Evolutionary conservation across 306 rosid genomes (phyloP), one percentile per base, ranked within the genome.

Genomic region (Vigna unguiculata): DNA sequence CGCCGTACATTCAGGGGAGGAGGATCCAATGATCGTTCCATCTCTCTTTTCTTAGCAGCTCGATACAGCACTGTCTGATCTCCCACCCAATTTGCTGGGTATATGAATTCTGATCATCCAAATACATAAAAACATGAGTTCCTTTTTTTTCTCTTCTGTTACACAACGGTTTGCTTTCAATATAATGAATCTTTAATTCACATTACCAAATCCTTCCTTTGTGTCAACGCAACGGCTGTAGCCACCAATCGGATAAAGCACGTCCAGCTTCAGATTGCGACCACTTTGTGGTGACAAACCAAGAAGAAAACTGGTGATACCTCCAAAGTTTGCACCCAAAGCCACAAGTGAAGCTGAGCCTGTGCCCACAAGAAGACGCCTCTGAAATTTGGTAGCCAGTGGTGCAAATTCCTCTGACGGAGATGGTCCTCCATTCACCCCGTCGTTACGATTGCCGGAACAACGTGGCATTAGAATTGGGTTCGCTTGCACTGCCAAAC

Each of bases 21-120:
- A 17, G 91, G 97, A 82, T 95, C 98, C 58, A 92, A 86, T 61
- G 97, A 90, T 68, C 85, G 74, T 79, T 92, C 96, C 43, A 75
- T 55, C 55, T 94, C 98, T 17, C 75, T 75, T 78, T 62, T 92
- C 84, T 92, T 89, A 30, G 90, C 90, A 20, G 96, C 93, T 81
- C 97, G 75, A 71, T 91, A 95, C 53, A 92, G 45, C 36, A 88
- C n/a, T 34, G 90, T 92, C 82, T 95, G 93, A 80, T 91, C 98
- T 82, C 99, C 97, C 69, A 92, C 97, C 99, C 97, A 95, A 58
- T 76, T 86, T 48, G 85, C 88, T 30, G 99, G 99, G 83, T 92
- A 95, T 87, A 95, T 86, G 52, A 95, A 92, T 74, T 92, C 96
- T 92, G 88, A 9, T 49, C 1, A 51, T 40, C 49, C 70, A 64